A percentile compares a stretch with the other conserved stretches of the same genome.
These are phyloP conservation scores for Sphaceloma murrayae DNA, from an alignment of 2,329 filamentous ascomycete species.

Conservation along the genomic window DNA sequence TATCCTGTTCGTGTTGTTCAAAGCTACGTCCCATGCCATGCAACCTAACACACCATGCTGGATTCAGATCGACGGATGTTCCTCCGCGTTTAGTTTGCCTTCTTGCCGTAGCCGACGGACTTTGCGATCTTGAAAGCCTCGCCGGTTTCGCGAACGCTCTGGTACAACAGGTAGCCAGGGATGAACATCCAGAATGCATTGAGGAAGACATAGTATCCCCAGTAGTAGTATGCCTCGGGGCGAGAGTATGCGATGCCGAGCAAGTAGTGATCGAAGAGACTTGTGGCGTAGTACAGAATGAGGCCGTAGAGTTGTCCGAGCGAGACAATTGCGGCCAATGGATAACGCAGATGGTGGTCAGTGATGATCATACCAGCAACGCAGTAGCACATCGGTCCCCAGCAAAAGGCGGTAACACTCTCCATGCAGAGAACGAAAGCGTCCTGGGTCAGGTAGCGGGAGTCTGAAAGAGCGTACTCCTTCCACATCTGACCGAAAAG, in stretches of 20 bases:
- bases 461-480: slow-evolving; percentile 80
- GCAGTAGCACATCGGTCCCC: slow-evolving; percentile 53
- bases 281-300: slow-evolving; percentile 54
- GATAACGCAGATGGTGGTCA: slow-evolving; percentile 48
- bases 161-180: slow-evolving; percentile 38
- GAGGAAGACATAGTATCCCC: slow-evolving; percentile 57
- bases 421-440: slow-evolving; percentile 83
- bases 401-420: slow-evolving; percentile 58
- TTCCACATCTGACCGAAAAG: slow-evolving; percentile 85
- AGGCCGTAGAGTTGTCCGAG: slow-evolving; percentile 57
- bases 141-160: slow-evolving; percentile 30
- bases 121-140: slow-evolving; percentile 32
- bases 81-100: slow-evolving; percentile 13
- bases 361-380: slow-evolving; percentile 46
- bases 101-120: slow-evolving; percentile 22
- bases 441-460: slow-evolving; percentile 72
- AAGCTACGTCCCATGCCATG: no score
- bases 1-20: no score
- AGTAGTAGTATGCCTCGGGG: slow-evolving; percentile 56
- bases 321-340: slow-evolving; percentile 51
- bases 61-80: no score
- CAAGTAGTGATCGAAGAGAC: slow-evolving; percentile 50
- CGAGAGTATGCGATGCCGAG: slow-evolving; percentile 47
- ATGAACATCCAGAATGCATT: slow-evolving; percentile 59
- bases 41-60: no score